Evolutionary conservation across 2,329 filamentous ascomycete species (phyloP).

Genomic region (Diaporthe citriasiana): DNA sequence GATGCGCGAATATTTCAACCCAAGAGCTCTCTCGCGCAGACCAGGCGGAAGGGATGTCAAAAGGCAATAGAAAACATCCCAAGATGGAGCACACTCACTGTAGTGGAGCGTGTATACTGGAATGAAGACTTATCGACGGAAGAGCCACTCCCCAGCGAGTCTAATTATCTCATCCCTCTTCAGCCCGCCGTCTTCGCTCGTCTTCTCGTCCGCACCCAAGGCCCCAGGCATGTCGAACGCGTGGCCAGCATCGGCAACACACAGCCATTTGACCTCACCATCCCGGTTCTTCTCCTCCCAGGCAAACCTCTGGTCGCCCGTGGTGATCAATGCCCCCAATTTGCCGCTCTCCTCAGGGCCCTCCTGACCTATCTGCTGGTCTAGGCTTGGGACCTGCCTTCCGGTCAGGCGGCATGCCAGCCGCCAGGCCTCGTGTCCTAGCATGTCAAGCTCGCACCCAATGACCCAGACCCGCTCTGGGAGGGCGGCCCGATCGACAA

Average conservation of each 20-base stretch:
- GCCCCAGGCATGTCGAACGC: slow-evolving; percentile 49
- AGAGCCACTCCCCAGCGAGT: slow-evolving; percentile 39
- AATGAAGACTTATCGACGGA: neutral
- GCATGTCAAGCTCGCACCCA: slow-evolving; percentile 61
- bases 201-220: slow-evolving; percentile 44
- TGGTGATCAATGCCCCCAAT: slow-evolving; percentile 44
- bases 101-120: too few relatives aligned
- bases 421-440: slow-evolving; percentile 58
- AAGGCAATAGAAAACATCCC: neutral
- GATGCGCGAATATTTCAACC: neutral
- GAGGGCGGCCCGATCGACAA: slow-evolving; percentile 51
- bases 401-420: slow-evolving; percentile 54
- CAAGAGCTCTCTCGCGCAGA: neutral
- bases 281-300: slow-evolving; percentile 47
- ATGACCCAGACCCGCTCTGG: slow-evolving; percentile 60
- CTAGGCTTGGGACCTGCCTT: slow-evolving; percentile 48
- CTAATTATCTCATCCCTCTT: slow-evolving; percentile 46
- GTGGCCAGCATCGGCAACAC: slow-evolving; percentile 51
- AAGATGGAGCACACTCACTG: neutral
- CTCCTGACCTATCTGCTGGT: slow-evolving; percentile 50
- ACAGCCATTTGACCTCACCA: slow-evolving; percentile 48
- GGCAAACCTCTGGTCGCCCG: slow-evolving; percentile 50
- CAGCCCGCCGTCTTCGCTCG: slow-evolving; percentile 45
- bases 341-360: slow-evolving; percentile 44
- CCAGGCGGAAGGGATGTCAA: neutral